These are phyloP conservation scores for Aspergillus diversus DNA, from an alignment of 495 filamentous ascomycete genomes.

Conservation along the genomic window DNA sequence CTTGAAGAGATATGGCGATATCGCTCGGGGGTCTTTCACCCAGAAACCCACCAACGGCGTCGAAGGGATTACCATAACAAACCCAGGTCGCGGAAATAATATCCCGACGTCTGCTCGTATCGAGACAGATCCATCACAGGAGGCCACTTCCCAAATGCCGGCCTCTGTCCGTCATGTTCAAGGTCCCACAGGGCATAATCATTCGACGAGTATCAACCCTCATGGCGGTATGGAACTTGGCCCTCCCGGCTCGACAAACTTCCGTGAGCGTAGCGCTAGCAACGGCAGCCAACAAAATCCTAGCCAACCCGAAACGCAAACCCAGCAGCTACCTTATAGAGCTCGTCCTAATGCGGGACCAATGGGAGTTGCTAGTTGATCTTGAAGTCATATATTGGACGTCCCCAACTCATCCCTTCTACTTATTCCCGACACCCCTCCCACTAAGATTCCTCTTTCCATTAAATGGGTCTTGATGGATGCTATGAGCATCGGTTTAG, in stretches of 20 bases:
- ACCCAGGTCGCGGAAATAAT: constrained; percentile 42
- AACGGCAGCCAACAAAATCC: constrained; percentile 43
- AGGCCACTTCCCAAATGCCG: constrained; percentile 76
- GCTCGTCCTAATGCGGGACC: constrained; percentile 45
- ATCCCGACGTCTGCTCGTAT: constrained; percentile 59
- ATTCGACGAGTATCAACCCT: constrained; percentile 36
- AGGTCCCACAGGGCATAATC: constrained; percentile 53
- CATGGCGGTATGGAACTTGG: constrained; percentile 38
- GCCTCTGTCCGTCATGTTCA: constrained; percentile 78
- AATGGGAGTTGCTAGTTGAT: constrained; percentile 48
- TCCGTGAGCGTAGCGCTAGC: constrained; percentile 47
- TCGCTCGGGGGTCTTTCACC: constrained; percentile 61
- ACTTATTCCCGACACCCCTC: constrained; percentile 23
- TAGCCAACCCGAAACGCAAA: constrained; percentile 32
- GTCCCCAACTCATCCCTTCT: constrained; percentile 25
- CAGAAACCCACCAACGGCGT: constrained; percentile 60
- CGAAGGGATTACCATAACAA: constrained; percentile 55
- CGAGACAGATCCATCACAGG: constrained; percentile 76
- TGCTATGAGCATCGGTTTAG: not conserved
- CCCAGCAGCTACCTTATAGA: constrained; percentile 45
- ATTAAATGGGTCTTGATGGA: not conserved
- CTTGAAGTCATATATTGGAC: constrained; percentile 16
- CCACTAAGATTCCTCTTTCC: too few species aligned
- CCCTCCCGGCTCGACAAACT: constrained; percentile 31
- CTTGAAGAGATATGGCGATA: constrained; percentile 82